These are phyloP conservation scores for Oryza meridionalis DNA, from an alignment of 176 grass and related monocot species.

Conservation along the genomic window DNA sequence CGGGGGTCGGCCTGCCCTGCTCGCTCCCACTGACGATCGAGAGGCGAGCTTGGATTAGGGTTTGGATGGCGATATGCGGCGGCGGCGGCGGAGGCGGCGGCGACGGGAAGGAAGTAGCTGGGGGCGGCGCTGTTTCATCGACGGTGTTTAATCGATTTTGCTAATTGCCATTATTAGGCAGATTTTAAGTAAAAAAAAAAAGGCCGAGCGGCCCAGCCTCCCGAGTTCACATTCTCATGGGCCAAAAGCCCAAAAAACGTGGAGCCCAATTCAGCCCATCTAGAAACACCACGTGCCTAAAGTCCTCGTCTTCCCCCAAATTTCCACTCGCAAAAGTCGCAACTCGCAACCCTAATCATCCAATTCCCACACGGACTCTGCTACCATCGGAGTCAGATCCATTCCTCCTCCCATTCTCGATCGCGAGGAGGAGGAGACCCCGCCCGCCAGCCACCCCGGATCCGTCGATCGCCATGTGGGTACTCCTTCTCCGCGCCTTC, in stretches of 20 bases:
- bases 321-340: not conserved
- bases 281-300: not conserved
- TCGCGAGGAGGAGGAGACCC: slow-evolving; percentile 18
- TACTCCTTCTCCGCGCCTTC: not conserved
- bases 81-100: too few species aligned
- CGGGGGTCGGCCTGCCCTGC: too few species aligned
- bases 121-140: too few species aligned
- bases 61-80: too few species aligned
- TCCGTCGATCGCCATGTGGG: slow-evolving; percentile 39
- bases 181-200: not conserved
- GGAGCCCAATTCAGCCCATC: not conserved
- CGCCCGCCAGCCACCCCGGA: not conserved
- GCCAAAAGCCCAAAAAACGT: not conserved
- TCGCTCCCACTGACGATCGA: too few species aligned
- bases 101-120: too few species aligned
- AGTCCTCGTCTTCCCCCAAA: not conserved
- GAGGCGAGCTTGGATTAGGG: too few species aligned
- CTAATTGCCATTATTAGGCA: not conserved
- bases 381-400: slow-evolving; percentile 23
- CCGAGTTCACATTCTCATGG: not conserved
- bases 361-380: not conserved
- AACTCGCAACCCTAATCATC: slow-evolving; percentile 23
- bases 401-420: not conserved
- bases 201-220: not conserved
- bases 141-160: too few species aligned